phyloP scores from a whole-genome alignment of 2,329 filamentous ascomycete genomes.

The Fusarium illudens region DNA sequence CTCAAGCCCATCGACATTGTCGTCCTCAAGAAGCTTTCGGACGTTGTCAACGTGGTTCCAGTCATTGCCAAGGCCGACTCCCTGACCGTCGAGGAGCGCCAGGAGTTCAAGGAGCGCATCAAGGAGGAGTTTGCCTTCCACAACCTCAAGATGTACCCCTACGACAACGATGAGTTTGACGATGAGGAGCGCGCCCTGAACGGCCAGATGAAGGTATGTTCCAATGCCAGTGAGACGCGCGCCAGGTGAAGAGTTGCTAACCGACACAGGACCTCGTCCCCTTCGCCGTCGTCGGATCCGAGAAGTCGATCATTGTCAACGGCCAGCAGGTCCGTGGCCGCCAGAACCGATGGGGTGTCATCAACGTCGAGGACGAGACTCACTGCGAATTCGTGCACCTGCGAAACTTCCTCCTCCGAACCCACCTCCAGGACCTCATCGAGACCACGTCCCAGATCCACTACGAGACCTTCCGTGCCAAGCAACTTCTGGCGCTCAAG shows the following conservation, averaged over 20 bases:
- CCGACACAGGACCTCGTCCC: slow-evolving; percentile 81
- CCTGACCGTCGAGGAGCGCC: slow-evolving; percentile 92
- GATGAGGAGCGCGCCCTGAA: slow-evolving; percentile 95
- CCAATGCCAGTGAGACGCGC: not conserved
- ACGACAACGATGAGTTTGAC: slow-evolving; percentile 99
- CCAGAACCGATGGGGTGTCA: slow-evolving; percentile 99
- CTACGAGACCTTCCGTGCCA: slow-evolving; percentile 99
- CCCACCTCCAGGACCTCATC: slow-evolving; percentile 97
- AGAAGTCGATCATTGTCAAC: slow-evolving; percentile 97
- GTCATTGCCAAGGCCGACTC: slow-evolving; percentile 99
- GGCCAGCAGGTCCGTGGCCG: slow-evolving; percentile 97
- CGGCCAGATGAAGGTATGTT: slow-evolving; percentile 89
- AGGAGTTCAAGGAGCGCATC: slow-evolving; percentile 97
- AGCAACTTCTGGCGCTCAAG: slow-evolving; percentile 97
- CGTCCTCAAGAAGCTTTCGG: slow-evolving; percentile 98
- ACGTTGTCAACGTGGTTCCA: slow-evolving; percentile 98
- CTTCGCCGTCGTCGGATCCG: slow-evolving; percentile 96
- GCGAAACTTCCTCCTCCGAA: slow-evolving; percentile 97
- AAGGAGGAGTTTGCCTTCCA: slow-evolving; percentile 99
- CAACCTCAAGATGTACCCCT: slow-evolving; percentile 99
- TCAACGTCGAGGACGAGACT: slow-evolving; percentile 99
- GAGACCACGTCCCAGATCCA: slow-evolving; percentile 99
- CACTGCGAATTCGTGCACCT: slow-evolving; percentile 99
- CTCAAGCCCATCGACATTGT: slow-evolving; percentile 99
- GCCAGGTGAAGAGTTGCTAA: slow-evolving; percentile 46